Base-by-base conservation (phyloP, 768 basidiomycete genomes). In the Paxillus rubicundulus region DNA sequence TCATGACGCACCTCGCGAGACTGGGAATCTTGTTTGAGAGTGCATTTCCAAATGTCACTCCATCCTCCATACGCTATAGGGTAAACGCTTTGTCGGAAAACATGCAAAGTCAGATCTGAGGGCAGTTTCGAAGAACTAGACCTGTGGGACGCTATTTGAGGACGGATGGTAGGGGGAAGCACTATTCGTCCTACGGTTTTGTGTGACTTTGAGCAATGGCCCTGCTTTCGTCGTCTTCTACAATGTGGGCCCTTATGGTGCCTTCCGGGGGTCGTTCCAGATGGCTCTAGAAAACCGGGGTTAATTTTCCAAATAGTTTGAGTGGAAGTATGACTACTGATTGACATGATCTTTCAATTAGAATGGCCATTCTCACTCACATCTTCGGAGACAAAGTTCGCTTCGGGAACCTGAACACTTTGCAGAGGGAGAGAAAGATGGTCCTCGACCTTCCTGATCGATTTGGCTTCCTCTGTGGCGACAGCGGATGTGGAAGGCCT, bases 41-140 rank as follows among this genome's bases (percentile, higher is more conserved):
- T 64, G 10, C 60, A 61, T 50, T 59, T 65, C 63, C 59, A 61
- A 28, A 65, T 53, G 21, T 66, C 59, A 4, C 64, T 50, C 18
- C 52, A 65, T 14, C 65, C 62, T 8, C 60, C 59, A 14, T 64
- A 55, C 1, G 62, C 57, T 1, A 52, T 62, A 2, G 62, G 65
- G 54, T 65, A 67, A 3, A 38, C 17, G n/a, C 37, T 38, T 38
- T 38, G 37, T 18, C 37, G 37, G 17, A 17, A 38, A 38, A 38
- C 37, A 38, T 38, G 37, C 6, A 16, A 38, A 7, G 37, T 38
- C 17, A 38, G 37, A 38, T 38, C 37, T 38, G 7, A 6, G 17
- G n/a, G 8, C 37, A n/a, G 2, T 3, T n/a, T n/a, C n/a, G 37
- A 38, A 9, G 17, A 9, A 38, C n/a, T n/a, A 4, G 37, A 17